phyloP scores from a whole-genome alignment of 345 rosid genomes.

The Moringa oleifera region DNA sequence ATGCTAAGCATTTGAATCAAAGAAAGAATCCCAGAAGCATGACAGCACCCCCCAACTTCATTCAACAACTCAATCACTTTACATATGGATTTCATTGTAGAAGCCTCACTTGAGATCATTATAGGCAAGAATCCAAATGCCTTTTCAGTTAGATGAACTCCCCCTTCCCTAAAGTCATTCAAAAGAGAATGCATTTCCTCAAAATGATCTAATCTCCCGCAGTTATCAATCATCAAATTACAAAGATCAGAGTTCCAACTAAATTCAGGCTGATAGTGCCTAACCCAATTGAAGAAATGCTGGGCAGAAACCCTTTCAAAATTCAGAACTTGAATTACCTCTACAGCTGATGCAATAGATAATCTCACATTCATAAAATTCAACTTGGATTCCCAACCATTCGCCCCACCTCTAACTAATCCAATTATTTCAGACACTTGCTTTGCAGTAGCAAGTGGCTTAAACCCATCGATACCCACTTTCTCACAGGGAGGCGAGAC shows the following conservation, averaged over 20 bases:
- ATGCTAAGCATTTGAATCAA: slow-evolving; percentile 34
- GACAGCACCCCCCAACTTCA: slow-evolving; percentile 31
- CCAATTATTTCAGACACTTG: slow-evolving; percentile 21
- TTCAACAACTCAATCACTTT: slow-evolving; percentile 30
- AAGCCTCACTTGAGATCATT: slow-evolving; percentile 16
- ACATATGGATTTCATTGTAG: slow-evolving; percentile 15
- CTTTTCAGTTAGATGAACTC: slow-evolving; percentile 25
- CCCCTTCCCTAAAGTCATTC: slow-evolving; percentile 19
- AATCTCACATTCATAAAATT: slow-evolving; percentile 22
- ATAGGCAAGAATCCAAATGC: slow-evolving; percentile 39
- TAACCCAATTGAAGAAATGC: slow-evolving; percentile 39
- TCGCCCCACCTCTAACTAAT: slow-evolving; percentile 21
- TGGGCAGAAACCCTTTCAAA: slow-evolving; percentile 31
- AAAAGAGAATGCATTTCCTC: slow-evolving; percentile 25
- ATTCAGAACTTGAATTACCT: slow-evolving; percentile 29
- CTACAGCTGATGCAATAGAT: slow-evolving; percentile 18
- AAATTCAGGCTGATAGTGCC: slow-evolving; percentile 20
- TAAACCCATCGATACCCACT: neutral
- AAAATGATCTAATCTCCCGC: slow-evolving; percentile 41
- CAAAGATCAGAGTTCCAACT: slow-evolving; percentile 25
- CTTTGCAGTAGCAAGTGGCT: slow-evolving; percentile 5
- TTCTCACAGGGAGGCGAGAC: neutral
- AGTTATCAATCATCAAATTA: slow-evolving; percentile 46
- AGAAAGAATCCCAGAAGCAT: slow-evolving; percentile 31
- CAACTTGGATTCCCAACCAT: slow-evolving; percentile 33